A percentile compares a stretch with the other conserved stretches of the same genome.
phyloP scores from a whole-genome alignment of 2,329 filamentous ascomycete species.

The Microdochium nivale region DNA sequence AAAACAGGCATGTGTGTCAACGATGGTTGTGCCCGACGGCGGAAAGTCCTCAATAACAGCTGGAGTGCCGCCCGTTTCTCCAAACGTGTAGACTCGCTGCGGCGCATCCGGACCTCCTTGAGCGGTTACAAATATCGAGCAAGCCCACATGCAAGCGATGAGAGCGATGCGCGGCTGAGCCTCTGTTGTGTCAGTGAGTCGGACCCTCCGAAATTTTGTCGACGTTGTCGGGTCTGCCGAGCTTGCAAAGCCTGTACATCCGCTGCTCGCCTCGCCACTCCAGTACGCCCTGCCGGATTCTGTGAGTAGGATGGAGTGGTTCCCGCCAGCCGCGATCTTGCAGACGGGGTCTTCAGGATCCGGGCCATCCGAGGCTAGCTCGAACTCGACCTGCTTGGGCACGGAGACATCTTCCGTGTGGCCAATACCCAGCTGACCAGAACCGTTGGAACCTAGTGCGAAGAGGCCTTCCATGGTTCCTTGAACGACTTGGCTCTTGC shows the following conservation, averaged over 20 bases:
- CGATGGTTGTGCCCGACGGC: slow-evolving; percentile 45
- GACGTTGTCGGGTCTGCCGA: slow-evolving; percentile 3
- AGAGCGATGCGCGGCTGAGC: slow-evolving; percentile 30
- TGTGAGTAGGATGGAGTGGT: slow-evolving; percentile 74
- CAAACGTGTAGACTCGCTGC: slow-evolving; percentile 47
- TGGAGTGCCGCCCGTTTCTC: slow-evolving; percentile 69
- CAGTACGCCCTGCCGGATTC: slow-evolving; percentile 50
- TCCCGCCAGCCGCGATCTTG: slow-evolving; percentile 59
- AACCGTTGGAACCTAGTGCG: slow-evolving; percentile 69
- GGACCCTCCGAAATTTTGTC: background rate
- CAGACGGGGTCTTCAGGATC: slow-evolving; percentile 21
- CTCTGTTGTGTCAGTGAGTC: slow-evolving; percentile 17
- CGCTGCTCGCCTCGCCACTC: slow-evolving; percentile 50
- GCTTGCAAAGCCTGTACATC: slow-evolving; percentile 42
- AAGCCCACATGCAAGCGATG: slow-evolving; percentile 72
- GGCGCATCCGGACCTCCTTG: slow-evolving; percentile 32
- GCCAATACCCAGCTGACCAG: slow-evolving; percentile 61
- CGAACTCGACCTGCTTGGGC: slow-evolving; percentile 54
- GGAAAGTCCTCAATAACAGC: slow-evolving; percentile 45
- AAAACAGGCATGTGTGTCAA: slow-evolving; percentile 64
- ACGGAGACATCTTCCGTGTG: slow-evolving; percentile 64
- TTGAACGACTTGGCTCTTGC: background rate
- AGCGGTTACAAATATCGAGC: slow-evolving; percentile 51
- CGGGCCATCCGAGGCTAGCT: background rate
- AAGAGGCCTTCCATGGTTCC: slow-evolving; percentile 45